A percentile compares a stretch with the other conserved stretches of the same genome.
Conservation (phyloP, 495 filamentous ascomycete genomes). For the Penicillium bialowiezense region DNA sequence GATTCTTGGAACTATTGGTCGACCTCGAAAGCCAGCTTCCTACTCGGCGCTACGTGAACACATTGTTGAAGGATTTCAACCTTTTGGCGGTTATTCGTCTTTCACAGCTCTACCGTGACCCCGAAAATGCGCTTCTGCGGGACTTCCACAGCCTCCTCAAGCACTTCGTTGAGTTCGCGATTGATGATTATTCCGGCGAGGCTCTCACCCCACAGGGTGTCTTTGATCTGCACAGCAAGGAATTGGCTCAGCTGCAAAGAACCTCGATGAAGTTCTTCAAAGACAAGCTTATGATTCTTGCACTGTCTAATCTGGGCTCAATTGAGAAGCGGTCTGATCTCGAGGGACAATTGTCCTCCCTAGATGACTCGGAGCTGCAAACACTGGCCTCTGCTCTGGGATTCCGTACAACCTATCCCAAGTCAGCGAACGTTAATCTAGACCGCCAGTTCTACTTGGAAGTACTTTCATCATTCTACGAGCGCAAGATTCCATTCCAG, state of each 20-base stretch:
- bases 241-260: slow-evolving; percentile 77
- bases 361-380: slow-evolving; percentile 71
- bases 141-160: slow-evolving; percentile 76
- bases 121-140: slow-evolving; percentile 73
- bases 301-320: slow-evolving; percentile 87
- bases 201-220: slow-evolving; percentile 69
- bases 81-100: slow-evolving; percentile 77
- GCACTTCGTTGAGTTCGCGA: slow-evolving; percentile 83
- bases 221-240: slow-evolving; percentile 73
- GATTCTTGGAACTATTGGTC: slow-evolving; percentile 85
- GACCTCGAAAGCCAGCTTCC: slow-evolving; percentile 93
- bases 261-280: slow-evolving; percentile 80
- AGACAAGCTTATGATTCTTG: slow-evolving; percentile 84
- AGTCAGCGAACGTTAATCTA: slow-evolving; percentile 56
- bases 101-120: slow-evolving; percentile 72
- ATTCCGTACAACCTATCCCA: slow-evolving; percentile 76
- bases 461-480: slow-evolving; percentile 71
- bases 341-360: slow-evolving; percentile 66
- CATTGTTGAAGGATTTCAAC: slow-evolving; percentile 86
- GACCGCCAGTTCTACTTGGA: slow-evolving; percentile 72
- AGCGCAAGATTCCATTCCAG: slow-evolving; percentile 79
- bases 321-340: slow-evolving; percentile 78
- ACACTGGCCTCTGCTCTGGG: slow-evolving; percentile 69
- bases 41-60: slow-evolving; percentile 90
- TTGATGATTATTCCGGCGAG: slow-evolving; percentile 86